Base-by-base conservation (phyloP, 2,329 filamentous ascomycete species). In the Alternaria longipes region DNA sequence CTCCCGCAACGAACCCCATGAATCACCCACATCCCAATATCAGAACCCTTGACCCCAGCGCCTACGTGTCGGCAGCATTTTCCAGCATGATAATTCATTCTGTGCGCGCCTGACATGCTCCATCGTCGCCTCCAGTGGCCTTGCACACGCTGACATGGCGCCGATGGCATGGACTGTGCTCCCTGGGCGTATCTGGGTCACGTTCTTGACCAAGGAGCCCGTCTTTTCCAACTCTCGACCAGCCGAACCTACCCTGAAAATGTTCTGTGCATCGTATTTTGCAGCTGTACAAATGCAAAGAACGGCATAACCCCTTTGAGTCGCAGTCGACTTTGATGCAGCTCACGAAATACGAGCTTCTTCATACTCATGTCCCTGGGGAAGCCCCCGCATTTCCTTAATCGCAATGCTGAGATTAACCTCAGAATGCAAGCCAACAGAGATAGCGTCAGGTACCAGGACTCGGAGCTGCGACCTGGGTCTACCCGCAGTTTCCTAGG, bases 21-120 rank as follows among this genome's bases (percentile, higher is more conserved):
- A 57, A 42, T 44, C 49, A 50, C 59, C 59, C 54, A 45, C 59
- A 40, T 46, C 14, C 49, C 36, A 42, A 58, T 61, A 61, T 61
- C 54, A 61, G 57, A 58, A 30, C 44, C 41, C 28, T 22, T 42
- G 36, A 36, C 30, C 46, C 22, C 20, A 20, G 36, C 16, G 7
- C 26, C 5, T 40, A 36, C 53, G 12, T 11, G 7, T 46, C 53
- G 28, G 32, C 9, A 40, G n/a, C 24, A 12, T 34, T 22, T 46
- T 49, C 47, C 28, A 56, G 12, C 42, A 41, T 24, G 11, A 16
- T 3, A 3, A 16, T 45, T 22, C 3, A 32, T 36, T 26, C 11
- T 22, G n/a, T 12, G 1, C 4, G 9, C 46, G 32, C 5, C 32
- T 16, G 20, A 42, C 16, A 38, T 50, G 32, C 34, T 36, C 20